Percentiles rank a stretch among this genome's conserved stretches.
Conservation (phyloP, 2,329 filamentous ascomycete genomes). For the Nemania abortiva region DNA sequence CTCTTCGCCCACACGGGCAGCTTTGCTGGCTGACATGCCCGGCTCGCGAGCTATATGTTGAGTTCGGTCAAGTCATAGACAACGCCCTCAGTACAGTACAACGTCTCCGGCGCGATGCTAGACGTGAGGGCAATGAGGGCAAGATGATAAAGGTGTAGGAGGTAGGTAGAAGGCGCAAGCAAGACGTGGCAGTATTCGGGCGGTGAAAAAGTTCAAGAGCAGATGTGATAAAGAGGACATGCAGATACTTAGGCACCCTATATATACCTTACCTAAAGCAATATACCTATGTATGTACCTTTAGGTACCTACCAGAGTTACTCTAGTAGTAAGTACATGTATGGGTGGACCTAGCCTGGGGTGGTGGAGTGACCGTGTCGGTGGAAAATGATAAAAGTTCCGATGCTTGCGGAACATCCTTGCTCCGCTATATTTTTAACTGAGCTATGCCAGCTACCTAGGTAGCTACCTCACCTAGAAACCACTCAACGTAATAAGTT, state of each 20-base stretch:
- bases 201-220: conserved; percentile 22
- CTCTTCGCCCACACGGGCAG: conserved; percentile 72
- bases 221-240: background rate
- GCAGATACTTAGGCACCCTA: background rate
- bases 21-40: conserved; percentile 70
- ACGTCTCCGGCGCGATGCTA: conserved; percentile 4
- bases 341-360: no score
- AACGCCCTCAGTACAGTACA: conserved; percentile 8
- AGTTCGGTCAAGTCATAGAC: conserved; percentile 45
- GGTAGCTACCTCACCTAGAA: background rate
- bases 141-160: background rate
- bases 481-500: no score
- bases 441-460: background rate
- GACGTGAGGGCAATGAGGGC: background rate
- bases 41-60: conserved; percentile 45
- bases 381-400: conserved; percentile 4
- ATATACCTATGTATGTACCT: no score
- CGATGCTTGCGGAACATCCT: conserved; percentile 36
- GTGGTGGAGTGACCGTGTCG: background rate
- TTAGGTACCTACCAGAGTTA: background rate
- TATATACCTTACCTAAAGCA: no score
- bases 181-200: conserved; percentile 35
- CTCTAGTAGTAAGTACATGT: no score
- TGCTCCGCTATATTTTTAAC: conserved; percentile 34
- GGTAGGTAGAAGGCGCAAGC: conserved; percentile 1